Evolutionary conservation across 2,329 filamentous ascomycete species (phyloP).

Genomic region (Grosmannia penicillata): DNA sequence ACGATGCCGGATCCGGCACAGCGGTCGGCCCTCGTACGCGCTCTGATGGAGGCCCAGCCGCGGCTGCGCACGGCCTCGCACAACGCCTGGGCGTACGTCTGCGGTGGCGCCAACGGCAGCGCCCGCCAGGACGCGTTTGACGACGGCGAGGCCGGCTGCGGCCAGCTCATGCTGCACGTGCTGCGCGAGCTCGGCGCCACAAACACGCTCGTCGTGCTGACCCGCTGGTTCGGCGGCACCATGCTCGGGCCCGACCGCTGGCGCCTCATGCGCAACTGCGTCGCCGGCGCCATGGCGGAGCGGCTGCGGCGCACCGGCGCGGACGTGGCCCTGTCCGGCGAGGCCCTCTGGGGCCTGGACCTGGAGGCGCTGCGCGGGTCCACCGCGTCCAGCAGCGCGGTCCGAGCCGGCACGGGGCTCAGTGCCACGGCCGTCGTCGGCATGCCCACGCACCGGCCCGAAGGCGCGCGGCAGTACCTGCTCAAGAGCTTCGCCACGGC

Average conservation of each 20-base stretch:
- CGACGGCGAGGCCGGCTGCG: conserved; percentile 46
- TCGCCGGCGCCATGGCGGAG: conserved; percentile 39
- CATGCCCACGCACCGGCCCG: conserved; percentile 61
- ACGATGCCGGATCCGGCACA: conserved; percentile 22
- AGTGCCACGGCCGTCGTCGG: conserved; percentile 25
- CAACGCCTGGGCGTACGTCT: conserved; percentile 39
- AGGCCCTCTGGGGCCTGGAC: conserved; percentile 48
- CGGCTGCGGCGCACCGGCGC: conserved; percentile 27
- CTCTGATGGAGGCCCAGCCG: conserved; percentile 31
- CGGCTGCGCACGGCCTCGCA: conserved; percentile 39
- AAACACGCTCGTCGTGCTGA: conserved; percentile 42
- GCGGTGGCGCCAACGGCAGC: conserved; percentile 9
- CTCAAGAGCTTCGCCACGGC: conserved; percentile 42
- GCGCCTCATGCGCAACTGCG: conserved; percentile 44
- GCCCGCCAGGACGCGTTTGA: conserved; percentile 35
- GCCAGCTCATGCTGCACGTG: conserved; percentile 38
- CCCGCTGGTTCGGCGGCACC: conserved; percentile 47
- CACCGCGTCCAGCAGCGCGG: conserved; percentile 7
- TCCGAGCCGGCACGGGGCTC: conserved; percentile 9
- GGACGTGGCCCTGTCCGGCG: conserved; percentile 27
- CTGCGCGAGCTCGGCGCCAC: conserved; percentile 35
- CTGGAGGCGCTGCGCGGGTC: conserved; percentile 29
- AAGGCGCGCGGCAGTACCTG: conserved; percentile 48
- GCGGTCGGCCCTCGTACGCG: conserved; percentile 27
- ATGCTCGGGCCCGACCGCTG: conserved; percentile 48